Percentiles rank a stretch among this genome's conserved stretches.
Conservation (phyloP, 441 rosid species). For the Mallotus repandus region DNA sequence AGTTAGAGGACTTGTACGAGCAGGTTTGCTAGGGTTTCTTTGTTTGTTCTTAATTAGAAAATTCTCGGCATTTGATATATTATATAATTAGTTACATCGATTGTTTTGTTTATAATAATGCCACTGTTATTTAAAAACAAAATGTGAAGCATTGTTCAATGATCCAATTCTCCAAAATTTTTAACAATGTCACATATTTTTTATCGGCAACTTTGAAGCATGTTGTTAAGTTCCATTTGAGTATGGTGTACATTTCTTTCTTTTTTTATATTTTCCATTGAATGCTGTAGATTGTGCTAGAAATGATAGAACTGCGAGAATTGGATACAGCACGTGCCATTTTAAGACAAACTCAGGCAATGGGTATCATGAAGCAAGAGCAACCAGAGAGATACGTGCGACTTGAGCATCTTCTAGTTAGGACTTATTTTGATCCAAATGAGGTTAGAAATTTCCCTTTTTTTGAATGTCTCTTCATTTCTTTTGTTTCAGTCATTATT, state of each 20-base stretch:
- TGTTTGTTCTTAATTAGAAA: no score
- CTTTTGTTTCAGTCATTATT: background rate
- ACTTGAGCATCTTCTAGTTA: conserved; percentile 95
- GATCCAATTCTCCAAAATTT: no score
- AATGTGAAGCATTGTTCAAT: no score
- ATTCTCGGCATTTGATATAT: no score
- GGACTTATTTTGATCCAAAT: conserved; percentile 96
- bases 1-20: conserved; percentile 88
- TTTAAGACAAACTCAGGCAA: conserved; percentile 96
- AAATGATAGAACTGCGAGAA: conserved; percentile 98
- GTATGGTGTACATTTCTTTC: background rate
- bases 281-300: conserved; percentile 74
- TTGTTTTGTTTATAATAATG: no score
- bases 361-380: conserved; percentile 99
- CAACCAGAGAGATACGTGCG: conserved; percentile 98
- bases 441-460: conserved; percentile 55
- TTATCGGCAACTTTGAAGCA: background rate
- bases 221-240: background rate
- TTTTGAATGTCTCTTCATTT: background rate
- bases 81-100: no score
- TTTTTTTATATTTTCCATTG: background rate
- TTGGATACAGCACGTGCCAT: conserved; percentile 96
- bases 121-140: no score
- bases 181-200: background rate
- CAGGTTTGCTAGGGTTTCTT: conserved; percentile 46